phyloP scores from a whole-genome alignment of 1,284 basidiomycete species.

The Puccinia horiana region DNA sequence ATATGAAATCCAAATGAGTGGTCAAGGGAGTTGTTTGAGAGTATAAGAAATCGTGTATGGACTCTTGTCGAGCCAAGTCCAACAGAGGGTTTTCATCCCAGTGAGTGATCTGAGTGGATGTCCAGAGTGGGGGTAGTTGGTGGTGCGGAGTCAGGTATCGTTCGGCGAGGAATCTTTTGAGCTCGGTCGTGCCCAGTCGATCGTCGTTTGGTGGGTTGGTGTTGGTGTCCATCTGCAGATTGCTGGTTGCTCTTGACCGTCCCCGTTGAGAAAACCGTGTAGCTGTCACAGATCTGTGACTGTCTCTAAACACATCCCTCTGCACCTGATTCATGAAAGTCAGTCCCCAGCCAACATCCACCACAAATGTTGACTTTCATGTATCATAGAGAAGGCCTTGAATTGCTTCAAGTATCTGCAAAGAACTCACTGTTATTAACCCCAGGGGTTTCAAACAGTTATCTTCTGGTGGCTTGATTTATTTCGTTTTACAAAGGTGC shows the following conservation, averaged over 20 bases:
- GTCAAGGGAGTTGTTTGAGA: slow-evolving; percentile 16
- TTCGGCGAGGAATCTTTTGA: slow-evolving; percentile 5
- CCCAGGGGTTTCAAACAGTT: too few relatives aligned
- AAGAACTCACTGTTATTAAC: too few relatives aligned
- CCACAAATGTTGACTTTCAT: too few relatives aligned
- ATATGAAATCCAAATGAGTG: slow-evolving; percentile 36
- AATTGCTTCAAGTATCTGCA: too few relatives aligned
- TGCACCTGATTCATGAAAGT: too few relatives aligned
- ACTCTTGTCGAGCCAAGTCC: slow-evolving; percentile 14
- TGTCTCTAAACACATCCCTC: too few relatives aligned
- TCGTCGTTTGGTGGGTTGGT: background rate
- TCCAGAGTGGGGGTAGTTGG: slow-evolving; percentile 20
- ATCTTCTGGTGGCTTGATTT: too few relatives aligned
- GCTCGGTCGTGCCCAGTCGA: background rate
- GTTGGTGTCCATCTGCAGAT: background rate
- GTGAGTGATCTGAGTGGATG: slow-evolving; percentile 33
- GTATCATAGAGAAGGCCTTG: too few relatives aligned
- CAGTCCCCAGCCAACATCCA: too few relatives aligned
- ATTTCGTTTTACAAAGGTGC: too few relatives aligned
- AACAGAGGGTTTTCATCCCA: slow-evolving; percentile 43
- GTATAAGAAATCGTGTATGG: slow-evolving; percentile 38
- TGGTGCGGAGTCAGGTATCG: slow-evolving; percentile 10
- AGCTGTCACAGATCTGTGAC: too few relatives aligned
- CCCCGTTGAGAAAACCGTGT: too few relatives aligned
- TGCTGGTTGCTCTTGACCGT: background rate